Evolutionary conservation across 1,284 basidiomycete genomes (phyloP).

Genomic region (Rhodotorula sp.): DNA sequence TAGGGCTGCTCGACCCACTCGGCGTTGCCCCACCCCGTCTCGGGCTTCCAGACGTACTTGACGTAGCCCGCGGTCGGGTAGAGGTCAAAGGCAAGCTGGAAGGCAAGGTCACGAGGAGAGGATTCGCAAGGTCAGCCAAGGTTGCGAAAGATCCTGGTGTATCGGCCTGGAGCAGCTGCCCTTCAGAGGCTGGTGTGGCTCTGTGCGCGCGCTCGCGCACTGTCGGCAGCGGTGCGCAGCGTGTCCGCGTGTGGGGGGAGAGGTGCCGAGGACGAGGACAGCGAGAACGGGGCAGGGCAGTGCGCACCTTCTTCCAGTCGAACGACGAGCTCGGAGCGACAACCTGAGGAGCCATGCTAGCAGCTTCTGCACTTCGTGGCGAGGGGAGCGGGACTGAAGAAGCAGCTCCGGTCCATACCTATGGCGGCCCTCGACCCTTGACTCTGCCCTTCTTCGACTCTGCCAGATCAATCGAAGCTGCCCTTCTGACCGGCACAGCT

Average conservation of each 20-base stretch:
- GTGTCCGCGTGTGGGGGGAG: background rate
- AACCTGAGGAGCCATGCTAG: slow-evolving; percentile 25
- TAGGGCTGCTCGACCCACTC: slow-evolving; percentile 45
- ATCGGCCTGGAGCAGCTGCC: background rate
- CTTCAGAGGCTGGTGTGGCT: background rate
- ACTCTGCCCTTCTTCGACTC: too few relatives aligned
- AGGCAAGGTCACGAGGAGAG: too few relatives aligned
- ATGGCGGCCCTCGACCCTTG: too few relatives aligned
- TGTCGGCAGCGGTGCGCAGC: background rate
- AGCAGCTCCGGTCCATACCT: too few relatives aligned
- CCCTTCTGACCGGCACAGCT: too few relatives aligned
- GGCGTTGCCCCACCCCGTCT: slow-evolving; percentile 23
- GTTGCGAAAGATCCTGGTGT: background rate
- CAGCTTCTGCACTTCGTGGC: background rate
- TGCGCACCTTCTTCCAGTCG: slow-evolving; percentile 41
- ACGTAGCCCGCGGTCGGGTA: slow-evolving; percentile 42
- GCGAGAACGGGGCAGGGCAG: background rate
- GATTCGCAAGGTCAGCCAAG: background rate
- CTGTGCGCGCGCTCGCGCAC: too few relatives aligned
- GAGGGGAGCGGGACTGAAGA: background rate
- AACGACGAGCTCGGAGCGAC: slow-evolving; percentile 30
- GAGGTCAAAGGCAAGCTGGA: slow-evolving; percentile 41
- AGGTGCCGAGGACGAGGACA: background rate
- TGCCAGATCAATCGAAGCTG: too few relatives aligned
- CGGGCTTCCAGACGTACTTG: slow-evolving; percentile 27